Percentiles rank a stretch among this genome's conserved stretches.
These are phyloP conservation scores for Leccinum uliginosum DNA, from an alignment of 768 basidiomycete species.

Conservation along the genomic window DNA sequence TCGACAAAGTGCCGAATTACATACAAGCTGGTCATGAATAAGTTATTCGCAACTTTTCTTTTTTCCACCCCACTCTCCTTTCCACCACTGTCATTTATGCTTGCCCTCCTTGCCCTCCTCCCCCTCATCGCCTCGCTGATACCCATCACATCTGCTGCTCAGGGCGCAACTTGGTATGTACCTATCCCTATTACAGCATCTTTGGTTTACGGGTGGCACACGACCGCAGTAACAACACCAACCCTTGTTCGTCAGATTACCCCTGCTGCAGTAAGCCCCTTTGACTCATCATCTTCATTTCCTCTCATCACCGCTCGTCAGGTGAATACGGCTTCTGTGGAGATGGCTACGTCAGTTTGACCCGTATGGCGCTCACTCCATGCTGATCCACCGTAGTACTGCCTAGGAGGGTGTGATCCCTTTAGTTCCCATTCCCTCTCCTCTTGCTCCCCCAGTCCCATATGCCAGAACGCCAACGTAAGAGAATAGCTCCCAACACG, in stretches of 20 bases:
- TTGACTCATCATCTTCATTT: not conserved
- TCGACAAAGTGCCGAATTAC: not conserved
- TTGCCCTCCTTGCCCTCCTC: constrained; percentile 15
- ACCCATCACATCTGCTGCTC: constrained; percentile 17
- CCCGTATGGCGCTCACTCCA: not conserved
- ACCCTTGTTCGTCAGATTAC: constrained; percentile 31
- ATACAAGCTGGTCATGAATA: not conserved
- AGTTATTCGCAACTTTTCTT: not conserved
- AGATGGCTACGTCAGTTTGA: constrained; percentile 32
- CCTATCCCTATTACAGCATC: not conserved
- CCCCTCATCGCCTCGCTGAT: constrained; percentile 15
- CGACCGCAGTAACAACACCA: constrained; percentile 34
- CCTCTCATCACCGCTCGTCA: constrained; percentile 10
- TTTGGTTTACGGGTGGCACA: not conserved
- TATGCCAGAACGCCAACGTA: constrained; percentile 63
- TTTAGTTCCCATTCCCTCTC: constrained; percentile 55
- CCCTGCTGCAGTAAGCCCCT: constrained; percentile 42
- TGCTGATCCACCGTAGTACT: constrained; percentile 47
- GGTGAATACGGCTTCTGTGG: constrained; percentile 58
- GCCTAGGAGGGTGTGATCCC: constrained; percentile 85
- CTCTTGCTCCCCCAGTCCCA: constrained; percentile 69
- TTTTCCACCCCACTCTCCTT: constrained; percentile 11
- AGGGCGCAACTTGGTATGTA: constrained; percentile 28
- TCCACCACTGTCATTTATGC: constrained; percentile 18
- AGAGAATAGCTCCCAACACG: constrained; percentile 12